Base-by-base conservation (phyloP, 805 yeast species). In the Schizosaccharomyces cryophilus region DNA sequence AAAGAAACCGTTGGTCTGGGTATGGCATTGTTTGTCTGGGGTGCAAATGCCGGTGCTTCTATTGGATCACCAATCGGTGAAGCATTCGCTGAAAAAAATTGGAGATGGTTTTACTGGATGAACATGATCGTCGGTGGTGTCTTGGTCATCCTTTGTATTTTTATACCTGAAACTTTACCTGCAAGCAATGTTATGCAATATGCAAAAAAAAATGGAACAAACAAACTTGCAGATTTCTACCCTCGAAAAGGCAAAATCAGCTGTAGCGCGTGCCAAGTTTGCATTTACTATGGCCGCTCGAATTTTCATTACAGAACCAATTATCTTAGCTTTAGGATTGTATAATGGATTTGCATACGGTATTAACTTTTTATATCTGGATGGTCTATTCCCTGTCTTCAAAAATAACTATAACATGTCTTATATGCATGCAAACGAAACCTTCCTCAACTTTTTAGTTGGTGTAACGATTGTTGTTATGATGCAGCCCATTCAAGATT, bases 61-160 rank as follows among this genome's bases (percentile, higher is more conserved):
- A 61, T 83, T 54, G 87, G 87, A 0, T 93, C 94, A n/a, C 80
- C 85, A 62, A 76, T 78, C 61, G 84, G 86, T 63, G 79, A 81
- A 0, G 79, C 81, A 42, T 77, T 73, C 35, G 74, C 76, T 64
- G 67, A 72, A 11, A 71, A 73, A 69, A 83, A 87, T n/a, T 87
- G 94, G 93, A 75, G 94, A 69, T 84, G 93, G 90, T 78, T 85
- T n/a, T 76, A 76, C 63, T 85, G 84, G 69, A 73, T 85, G 62
- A 76, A 82, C 2, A 94, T 86, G 65, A 79, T 84, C 59, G 70
- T 83, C 67, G 77, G 77, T 1, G 70, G 78, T 2, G 73, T 77
- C n/a, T 64, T 74, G 0, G 67, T 77, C 1, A 63, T 73, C 9
- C 67, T 75, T 19, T 62, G 42, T 29, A 11, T 40, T 13, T 7